Evolutionary conservation across 805 yeast species (phyloP), one percentile per base, ranked within the genome.

Genomic region (Wickerhamiella slavikovae): DNA sequence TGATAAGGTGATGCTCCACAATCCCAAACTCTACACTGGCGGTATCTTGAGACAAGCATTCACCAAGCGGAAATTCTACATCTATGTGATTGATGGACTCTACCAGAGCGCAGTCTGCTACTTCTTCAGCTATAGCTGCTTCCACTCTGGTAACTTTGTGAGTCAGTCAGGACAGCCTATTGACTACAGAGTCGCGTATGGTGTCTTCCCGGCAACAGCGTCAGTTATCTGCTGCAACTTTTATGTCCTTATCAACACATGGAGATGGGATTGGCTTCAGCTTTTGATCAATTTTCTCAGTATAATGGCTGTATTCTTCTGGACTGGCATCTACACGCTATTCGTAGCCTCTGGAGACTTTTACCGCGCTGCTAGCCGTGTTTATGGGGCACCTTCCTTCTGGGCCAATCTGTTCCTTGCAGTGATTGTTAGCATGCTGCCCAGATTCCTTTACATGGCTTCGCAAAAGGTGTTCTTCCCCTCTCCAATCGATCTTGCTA

Each of bases 321-420:
- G 91, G 91, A 66, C 78, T 3, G 83, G 85, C n/a, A 65, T 70
- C 15, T 77, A 83, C 73, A 64, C 80, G 18, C 51, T 68, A 3
- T 48, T 62, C 17, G 36, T 52, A 2, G 49, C 55, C 32, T 61
- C 77, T 6, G 59, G 57, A 8, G 76, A 69, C 41, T 71, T 71
- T 40, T 77, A 67, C 49, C 58, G 62, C 34, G 66, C 74, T 15
- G 89, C 76, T 2, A 48, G 67, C 2, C 67, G 70, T 41, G 59
- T 62, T 20, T 69, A 68, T 39, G 79, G 82, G 13, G 52, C 71
- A 4, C 54, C 62, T 20, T 44, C 64, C 4, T 71, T 69, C 45
- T 77, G 91, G 91, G 66, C 71, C 25, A 57, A 63, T 34, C 48
- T 66, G 11, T 60, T 72, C 34, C 51, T 73, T 22, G 73, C 75